Evolutionary conservation across 129 eudicot genomes (phyloP).

Genomic region (Flaveria brownii): DNA sequence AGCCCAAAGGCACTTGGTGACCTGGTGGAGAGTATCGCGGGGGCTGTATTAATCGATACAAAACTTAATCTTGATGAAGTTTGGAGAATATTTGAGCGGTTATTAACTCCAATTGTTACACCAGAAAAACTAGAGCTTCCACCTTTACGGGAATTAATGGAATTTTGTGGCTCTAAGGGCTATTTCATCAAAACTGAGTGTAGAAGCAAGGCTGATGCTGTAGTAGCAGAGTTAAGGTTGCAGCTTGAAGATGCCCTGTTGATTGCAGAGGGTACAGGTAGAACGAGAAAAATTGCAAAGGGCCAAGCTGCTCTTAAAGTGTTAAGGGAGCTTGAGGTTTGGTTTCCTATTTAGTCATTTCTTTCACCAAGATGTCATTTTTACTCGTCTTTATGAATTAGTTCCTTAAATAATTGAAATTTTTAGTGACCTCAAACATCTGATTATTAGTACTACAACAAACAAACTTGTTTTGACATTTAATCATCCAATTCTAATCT

Average conservation of each 20-base stretch:
- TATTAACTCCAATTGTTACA: conserved; percentile 85
- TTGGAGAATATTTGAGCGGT: conserved; percentile 68
- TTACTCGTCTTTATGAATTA: neutral
- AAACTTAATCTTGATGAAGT: conserved; percentile 70
- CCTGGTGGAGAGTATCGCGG: conserved; percentile 86
- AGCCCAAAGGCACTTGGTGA: conserved; percentile 96
- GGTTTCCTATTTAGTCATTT: neutral
- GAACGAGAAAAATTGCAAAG: conserved; percentile 61
- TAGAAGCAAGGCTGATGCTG: conserved; percentile 36
- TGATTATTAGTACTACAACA: neutral
- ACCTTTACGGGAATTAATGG: conserved; percentile 76
- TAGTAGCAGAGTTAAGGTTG: conserved; percentile 54
- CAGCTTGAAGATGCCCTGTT: conserved; percentile 68
- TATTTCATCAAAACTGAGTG: conserved; percentile 61
- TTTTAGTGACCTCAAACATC: neutral
- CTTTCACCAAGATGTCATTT: neutral
- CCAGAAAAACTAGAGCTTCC: conserved; percentile 92
- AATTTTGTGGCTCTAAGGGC: conserved; percentile 84
- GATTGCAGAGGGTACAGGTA: conserved; percentile 57
- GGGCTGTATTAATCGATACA: conserved; percentile 78
- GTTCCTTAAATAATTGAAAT: too few relatives aligned
- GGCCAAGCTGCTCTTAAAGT: conserved; percentile 79
- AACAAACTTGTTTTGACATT: neutral
- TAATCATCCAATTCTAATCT: neutral
- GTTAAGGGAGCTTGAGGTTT: conserved; percentile 72